Base-by-base conservation (phyloP, 2,329 filamentous ascomycete genomes). In the Sporothrix luriei region DNA sequence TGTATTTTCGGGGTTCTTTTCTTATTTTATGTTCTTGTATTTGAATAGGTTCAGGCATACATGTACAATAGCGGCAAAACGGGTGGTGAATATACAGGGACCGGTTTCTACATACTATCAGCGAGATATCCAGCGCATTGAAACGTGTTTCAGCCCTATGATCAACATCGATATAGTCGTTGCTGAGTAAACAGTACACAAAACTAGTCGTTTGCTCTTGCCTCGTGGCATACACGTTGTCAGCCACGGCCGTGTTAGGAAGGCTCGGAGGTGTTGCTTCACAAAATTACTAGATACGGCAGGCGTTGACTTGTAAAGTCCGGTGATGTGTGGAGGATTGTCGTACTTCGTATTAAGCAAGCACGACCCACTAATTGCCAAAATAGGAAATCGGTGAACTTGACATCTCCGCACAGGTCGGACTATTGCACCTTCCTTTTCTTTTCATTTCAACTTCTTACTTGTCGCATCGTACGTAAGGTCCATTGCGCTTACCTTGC, bases 151-250 rank as follows among this genome's bases (percentile, higher is more conserved):
- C 38, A 62, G 57, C 57, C 57, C 13, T 62, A 24, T 46, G 57
- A 46, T 62, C 57, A 26, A 11, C 57, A 46, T 52, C 26, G 13
- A 40, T 66, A 52, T 52, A 52, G 61, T 64, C 61, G 59, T 19
- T 62, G 13, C 38, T 13, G 38, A 46, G 19, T 16, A 14, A 9
- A 46, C 16, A n/a, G 21, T 46, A 46, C 5, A 38, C 14, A 21
- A 61, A 43, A 43, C 38, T 59, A 40, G 38, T 26, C 40, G 40
- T 38, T 33, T 40, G 38, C 38, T 5, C 57, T 33, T 64, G 61
- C 61, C 61, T 64, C 61, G 61, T 64, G 61, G 61, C 43, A 64
- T 43, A 4, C 16, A 64, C 43, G 40, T 49, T 49, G 21, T n/a
- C 7, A 43, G 14, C 33, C 6, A 65, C 21, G 46, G 19, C 16